Conservation (phyloP, 2,329 filamentous ascomycete species). For the Monosporascus sp. region DNA sequence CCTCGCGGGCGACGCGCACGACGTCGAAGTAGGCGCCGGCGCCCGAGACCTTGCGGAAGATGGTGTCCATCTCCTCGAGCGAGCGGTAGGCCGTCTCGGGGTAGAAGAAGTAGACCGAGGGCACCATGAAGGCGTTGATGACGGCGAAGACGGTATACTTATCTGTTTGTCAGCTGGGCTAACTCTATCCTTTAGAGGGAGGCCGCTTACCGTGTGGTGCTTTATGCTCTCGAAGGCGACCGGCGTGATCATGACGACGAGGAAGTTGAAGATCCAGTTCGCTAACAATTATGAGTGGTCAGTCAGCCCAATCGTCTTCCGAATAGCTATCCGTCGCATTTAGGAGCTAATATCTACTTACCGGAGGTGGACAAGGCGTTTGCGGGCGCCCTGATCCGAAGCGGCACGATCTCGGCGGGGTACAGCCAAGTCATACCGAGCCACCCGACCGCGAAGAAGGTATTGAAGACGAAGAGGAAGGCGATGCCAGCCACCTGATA, state of each 20-base stretch:
- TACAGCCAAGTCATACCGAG: constrained; percentile 54
- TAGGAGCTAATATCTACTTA: constrained; percentile 25
- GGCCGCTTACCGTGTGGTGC: constrained; percentile 33
- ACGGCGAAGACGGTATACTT: constrained; percentile 64
- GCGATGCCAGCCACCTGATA: constrained; percentile 28
- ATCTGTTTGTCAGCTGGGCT: background rate
- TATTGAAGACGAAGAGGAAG: constrained; percentile 48
- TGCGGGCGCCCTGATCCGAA: constrained; percentile 49
- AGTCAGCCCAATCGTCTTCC: background rate
- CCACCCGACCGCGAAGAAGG: constrained; percentile 49
- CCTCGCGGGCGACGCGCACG: constrained; percentile 36
- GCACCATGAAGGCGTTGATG: constrained; percentile 57
- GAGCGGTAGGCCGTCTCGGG: constrained; percentile 60
- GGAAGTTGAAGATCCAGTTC: constrained; percentile 61
- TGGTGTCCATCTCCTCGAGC: constrained; percentile 62
- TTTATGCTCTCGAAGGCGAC: constrained; percentile 52
- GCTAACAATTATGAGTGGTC: constrained; percentile 34
- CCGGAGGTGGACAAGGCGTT: constrained; percentile 45
- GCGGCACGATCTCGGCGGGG: constrained; percentile 51
- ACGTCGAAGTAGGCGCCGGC: constrained; percentile 34
- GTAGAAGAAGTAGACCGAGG: constrained; percentile 56
- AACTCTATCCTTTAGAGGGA: background rate
- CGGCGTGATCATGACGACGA: constrained; percentile 60
- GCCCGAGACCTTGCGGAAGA: constrained; percentile 54
- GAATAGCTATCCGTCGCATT: constrained; percentile 5